A percentile compares a stretch with the other conserved stretches of the same genome.
These are phyloP conservation scores for Fusarium buharicum DNA, from an alignment of 2,329 filamentous ascomycete genomes.

Conservation along the genomic window DNA sequence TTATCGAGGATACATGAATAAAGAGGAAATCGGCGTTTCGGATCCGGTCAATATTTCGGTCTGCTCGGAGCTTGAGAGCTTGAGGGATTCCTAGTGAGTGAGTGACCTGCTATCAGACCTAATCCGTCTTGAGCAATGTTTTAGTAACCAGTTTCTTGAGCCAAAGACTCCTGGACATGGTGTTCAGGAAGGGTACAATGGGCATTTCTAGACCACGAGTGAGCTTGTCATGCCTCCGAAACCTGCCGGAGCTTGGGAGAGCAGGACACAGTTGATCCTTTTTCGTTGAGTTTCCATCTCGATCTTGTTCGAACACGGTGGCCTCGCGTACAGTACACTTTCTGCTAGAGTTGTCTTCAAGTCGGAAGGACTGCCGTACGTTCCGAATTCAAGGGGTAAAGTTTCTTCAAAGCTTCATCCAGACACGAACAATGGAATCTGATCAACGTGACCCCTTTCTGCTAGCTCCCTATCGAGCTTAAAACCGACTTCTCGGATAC, in stretches of 20 bases:
- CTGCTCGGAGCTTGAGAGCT: not conserved
- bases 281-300: conserved; percentile 3
- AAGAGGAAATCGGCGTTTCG: conserved; percentile 39
- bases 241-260: not conserved
- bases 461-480: not conserved
- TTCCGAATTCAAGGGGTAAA: conserved; percentile 11
- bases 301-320: conserved; percentile 20
- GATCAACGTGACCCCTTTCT: conserved; percentile 7
- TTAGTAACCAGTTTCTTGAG: not conserved
- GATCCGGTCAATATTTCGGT: conserved; percentile 10
- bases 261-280: not conserved
- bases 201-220: not conserved
- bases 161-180: not conserved
- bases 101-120: conserved; percentile 1
- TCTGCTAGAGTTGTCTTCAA: conserved; percentile 4
- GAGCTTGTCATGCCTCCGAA: not conserved
- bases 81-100: conserved; percentile 3
- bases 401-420: not conserved
- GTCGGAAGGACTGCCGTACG: not conserved
- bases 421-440: conserved; percentile 2
- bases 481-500: conserved; percentile 20
- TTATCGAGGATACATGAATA: conserved; percentile 39
- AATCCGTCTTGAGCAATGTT: not conserved
- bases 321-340: not conserved
- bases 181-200: not conserved